A percentile compares a stretch with the other conserved stretches of the same genome.
Evolutionary conservation across 2,329 filamentous ascomycete genomes (phyloP).

Genomic region (Xylogone sp.): DNA sequence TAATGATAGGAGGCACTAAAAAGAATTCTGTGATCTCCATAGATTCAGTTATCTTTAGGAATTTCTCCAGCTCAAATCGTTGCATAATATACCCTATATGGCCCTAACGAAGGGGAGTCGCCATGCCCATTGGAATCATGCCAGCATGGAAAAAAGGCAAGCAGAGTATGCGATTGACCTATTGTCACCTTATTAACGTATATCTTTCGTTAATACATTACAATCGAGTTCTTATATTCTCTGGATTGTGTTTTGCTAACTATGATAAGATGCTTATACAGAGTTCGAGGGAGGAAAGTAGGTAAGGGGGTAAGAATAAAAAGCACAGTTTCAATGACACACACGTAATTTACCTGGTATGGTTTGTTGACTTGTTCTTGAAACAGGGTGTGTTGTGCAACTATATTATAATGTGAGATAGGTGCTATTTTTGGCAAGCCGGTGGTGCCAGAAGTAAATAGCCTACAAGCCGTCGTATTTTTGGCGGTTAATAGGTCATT

Average conservation of each 20-base stretch:
- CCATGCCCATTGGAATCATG: neutral
- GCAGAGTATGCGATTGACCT: neutral
- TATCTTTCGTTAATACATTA: too few relatives aligned
- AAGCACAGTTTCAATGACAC: too few relatives aligned
- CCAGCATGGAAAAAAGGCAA: neutral
- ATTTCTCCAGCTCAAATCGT: constrained; percentile 57
- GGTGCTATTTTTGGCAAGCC: constrained; percentile 45
- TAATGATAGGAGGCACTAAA: constrained; percentile 72
- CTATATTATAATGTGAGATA: constrained; percentile 31
- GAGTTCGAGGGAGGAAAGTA: too few relatives aligned
- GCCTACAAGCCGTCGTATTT: constrained; percentile 38
- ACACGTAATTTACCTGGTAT: constrained; percentile 45
- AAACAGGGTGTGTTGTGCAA: constrained; percentile 34
- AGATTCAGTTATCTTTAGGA: constrained; percentile 65
- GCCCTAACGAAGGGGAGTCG: constrained; percentile 6
- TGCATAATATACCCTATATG: constrained; percentile 6
- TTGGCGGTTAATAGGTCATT: constrained; percentile 18
- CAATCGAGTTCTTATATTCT: too few relatives aligned
- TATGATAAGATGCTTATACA: too few relatives aligned
- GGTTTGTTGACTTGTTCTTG: constrained; percentile 49
- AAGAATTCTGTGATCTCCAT: constrained; percentile 64
- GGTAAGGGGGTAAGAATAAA: too few relatives aligned
- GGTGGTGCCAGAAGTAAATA: constrained; percentile 50
- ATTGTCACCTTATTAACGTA: too few relatives aligned
- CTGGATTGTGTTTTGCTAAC: too few relatives aligned